Conservation (phyloP, 345 rosid species). For the Camelina hispida region DNA sequence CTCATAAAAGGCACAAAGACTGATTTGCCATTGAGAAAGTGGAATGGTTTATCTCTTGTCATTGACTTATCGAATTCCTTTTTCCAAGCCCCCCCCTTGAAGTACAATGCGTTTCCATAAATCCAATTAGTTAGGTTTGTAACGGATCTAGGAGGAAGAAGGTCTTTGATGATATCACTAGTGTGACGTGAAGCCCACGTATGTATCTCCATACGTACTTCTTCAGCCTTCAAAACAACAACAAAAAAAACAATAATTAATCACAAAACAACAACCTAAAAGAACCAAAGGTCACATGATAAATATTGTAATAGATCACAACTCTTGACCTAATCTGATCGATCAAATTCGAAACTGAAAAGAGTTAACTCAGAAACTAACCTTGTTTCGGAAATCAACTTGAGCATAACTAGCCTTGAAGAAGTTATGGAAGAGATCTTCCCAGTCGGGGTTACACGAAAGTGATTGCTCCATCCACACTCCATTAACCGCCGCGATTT, state of each 20-base stretch:
- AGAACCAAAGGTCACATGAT: not conserved
- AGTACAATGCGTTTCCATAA: not conserved
- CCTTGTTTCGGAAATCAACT: constrained; percentile 31
- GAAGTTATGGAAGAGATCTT: constrained; percentile 16
- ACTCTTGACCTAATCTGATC: too few relatives aligned
- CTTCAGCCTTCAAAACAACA: not conserved
- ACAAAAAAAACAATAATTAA: not conserved
- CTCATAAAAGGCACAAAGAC: not conserved
- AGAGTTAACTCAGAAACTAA: not conserved
- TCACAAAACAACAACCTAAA: not conserved
- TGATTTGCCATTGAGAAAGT: not conserved
- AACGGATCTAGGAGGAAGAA: not conserved
- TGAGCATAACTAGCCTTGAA: constrained; percentile 12
- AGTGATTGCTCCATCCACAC: constrained; percentile 26
- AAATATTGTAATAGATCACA: not conserved
- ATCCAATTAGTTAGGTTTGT: not conserved
- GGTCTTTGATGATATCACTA: not conserved
- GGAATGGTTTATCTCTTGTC: not conserved
- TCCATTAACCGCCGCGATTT: constrained; percentile 1
- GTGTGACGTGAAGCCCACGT: not conserved
- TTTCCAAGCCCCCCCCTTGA: not conserved
- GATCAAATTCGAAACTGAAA: too few relatives aligned
- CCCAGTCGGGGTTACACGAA: not conserved
- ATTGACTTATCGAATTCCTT: not conserved
- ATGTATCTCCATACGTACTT: not conserved